Percentiles rank a stretch among this genome's conserved stretches.
phyloP scores from a whole-genome alignment of 192 early-diverging fungal species.

The Entomortierella lignicola region DNA sequence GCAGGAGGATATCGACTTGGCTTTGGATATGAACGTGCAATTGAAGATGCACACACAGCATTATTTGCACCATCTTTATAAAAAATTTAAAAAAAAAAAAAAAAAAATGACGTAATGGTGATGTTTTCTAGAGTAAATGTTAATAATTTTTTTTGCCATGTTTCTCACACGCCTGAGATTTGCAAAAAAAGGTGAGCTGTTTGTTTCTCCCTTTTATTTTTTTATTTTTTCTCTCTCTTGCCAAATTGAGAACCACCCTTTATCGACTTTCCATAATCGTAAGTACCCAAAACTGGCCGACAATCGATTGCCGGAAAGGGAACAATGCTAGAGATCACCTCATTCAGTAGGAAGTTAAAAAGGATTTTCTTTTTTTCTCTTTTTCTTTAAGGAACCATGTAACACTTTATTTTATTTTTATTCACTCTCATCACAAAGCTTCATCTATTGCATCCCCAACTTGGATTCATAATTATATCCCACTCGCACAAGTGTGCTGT shows the following conservation, averaged over 20 bases:
- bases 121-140: too few species aligned
- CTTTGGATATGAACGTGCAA: constrained; percentile 46
- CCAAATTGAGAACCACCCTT: too few species aligned
- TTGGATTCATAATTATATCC: too few species aligned
- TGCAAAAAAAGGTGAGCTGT: too few species aligned
- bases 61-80: constrained; percentile 15
- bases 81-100: neutral
- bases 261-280: neutral
- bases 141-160: too few species aligned
- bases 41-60: constrained; percentile 43
- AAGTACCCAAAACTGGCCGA: constrained; percentile 24
- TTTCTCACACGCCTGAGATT: too few species aligned
- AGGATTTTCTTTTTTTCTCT: too few species aligned
- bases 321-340: constrained; percentile 11
- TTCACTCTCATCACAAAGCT: constrained; percentile 1
- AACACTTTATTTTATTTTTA: neutral
- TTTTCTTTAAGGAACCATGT: too few species aligned
- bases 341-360: too few species aligned
- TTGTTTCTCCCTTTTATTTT: too few species aligned
- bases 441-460: neutral
- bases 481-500: too few species aligned
- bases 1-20: constrained; percentile 46
- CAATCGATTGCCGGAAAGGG: constrained; percentile 30
- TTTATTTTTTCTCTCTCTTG: constrained; percentile 13
- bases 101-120: too few species aligned